Evolutionary conservation across 2,329 filamentous ascomycete species (phyloP), one percentile per base, ranked within the genome.

Genomic region (Rhytidhysteron rufulum): DNA sequence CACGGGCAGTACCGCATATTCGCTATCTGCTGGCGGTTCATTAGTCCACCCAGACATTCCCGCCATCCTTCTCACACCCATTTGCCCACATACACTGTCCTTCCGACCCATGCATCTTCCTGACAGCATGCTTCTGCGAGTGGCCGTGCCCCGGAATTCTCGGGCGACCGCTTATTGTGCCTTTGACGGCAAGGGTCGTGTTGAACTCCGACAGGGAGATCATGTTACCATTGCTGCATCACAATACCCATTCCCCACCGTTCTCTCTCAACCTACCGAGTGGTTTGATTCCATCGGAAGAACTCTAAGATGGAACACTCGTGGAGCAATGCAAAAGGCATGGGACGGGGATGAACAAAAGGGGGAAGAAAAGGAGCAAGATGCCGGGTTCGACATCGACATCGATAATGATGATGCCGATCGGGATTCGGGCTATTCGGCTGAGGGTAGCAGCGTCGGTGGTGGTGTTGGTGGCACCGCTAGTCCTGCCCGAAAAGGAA

Each of bases 71-170:
- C 80, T 98, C 40, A 98, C 93, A 0, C 93, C 93, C 16, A 97
- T 98, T 66, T 98, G 93, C 68, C 93, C 93, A 7, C 93, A 98
- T 62, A 97, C 91, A 0, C 77, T 98, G 13, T 95, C 88, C 11
- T 98, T 98, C 79, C 82, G 93, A 8, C 93, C 93, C 24, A 97
- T 98, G 93, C 86, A 98, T 6, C 80, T 98, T 35, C 95, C 89
- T 35, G 93, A 98, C 69, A 93, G 87, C 41, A 88, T 96, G 75
- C 83, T 90, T 13, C 80, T 98, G 45, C 88, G 90, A 37, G 87
- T 98, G 38, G 85, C 86, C 4, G 83, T 98, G 10, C 93, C 93
- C 0, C 77, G 78, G 47, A 82, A 84, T 57, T 94, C 88, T 29
- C 86, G 93, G 34, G 91, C 90, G 13, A 95, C 89, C 0, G 93